Conservation (phyloP, 2,329 filamentous ascomycete species). For the Apiospora phragmitis region DNA sequence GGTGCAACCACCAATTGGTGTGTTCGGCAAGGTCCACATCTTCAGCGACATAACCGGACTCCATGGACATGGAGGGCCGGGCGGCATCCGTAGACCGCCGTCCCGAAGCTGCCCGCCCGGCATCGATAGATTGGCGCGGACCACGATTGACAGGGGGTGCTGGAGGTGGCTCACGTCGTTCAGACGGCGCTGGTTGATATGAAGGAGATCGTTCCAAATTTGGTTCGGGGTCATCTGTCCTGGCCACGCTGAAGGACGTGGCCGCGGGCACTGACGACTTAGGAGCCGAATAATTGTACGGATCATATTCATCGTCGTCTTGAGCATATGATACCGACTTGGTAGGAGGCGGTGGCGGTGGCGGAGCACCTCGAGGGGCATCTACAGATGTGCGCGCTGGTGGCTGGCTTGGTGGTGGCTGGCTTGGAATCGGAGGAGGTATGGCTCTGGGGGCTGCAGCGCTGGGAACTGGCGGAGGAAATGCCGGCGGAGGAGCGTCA, state of each 20-base stretch:
- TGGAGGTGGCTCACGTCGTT: conserved; percentile 46
- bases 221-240: conserved; percentile 47
- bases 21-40: conserved; percentile 77
- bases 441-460: conserved; percentile 56
- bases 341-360: conserved; percentile 56
- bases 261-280: conserved; percentile 25
- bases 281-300: conserved; percentile 55
- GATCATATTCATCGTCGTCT: conserved; percentile 69
- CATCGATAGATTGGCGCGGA: conserved; percentile 64
- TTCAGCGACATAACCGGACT: conserved; percentile 82
- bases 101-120: conserved; percentile 50
- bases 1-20: conserved; percentile 85
- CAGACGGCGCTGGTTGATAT: conserved; percentile 44
- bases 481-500: conserved; percentile 42
- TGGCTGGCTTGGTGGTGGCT: conserved; percentile 61
- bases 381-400: conserved; percentile 64
- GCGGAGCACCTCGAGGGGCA: conserved; percentile 68
- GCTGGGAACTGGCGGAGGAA: conserved; percentile 58
- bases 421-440: conserved; percentile 66
- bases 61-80: conserved; percentile 67
- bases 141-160: conserved; percentile 38
- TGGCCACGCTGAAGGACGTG: conserved; percentile 37
- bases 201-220: conserved; percentile 49
- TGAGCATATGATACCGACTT: conserved; percentile 61
- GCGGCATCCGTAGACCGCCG: conserved; percentile 72